phyloP scores from a whole-genome alignment of 306 rosid species.

The Casuarina cunninghamiana region DNA sequence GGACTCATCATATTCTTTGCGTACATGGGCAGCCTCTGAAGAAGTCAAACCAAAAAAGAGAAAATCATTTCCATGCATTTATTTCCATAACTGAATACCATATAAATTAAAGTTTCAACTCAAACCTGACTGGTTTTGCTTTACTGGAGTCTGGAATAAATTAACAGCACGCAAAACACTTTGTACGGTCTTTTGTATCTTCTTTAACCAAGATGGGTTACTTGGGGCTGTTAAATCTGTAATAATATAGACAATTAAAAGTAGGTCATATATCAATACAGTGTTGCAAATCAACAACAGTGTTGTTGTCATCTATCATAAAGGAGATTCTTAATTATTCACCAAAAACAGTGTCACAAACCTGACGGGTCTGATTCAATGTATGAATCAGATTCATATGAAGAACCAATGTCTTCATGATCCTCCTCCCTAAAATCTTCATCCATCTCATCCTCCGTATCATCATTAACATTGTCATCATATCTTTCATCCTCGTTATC shows the following conservation, averaged over 20 bases:
- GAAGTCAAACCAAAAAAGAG: conserved; percentile 34
- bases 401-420: conserved; percentile 57
- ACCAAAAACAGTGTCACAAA: conserved; percentile 35
- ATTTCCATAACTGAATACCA: conserved; percentile 7
- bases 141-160: conserved; percentile 86
- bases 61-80: conserved; percentile 18
- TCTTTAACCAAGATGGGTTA: conserved; percentile 84
- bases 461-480: conserved; percentile 48
- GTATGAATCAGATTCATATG: conserved; percentile 62
- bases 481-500: conserved; percentile 67
- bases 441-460: conserved; percentile 52
- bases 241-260: conserved; percentile 18
- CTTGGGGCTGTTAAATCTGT: conserved; percentile 54
- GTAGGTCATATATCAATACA: neutral
- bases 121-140: conserved; percentile 86
- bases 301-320: too few species aligned
- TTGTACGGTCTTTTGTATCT: conserved; percentile 69
- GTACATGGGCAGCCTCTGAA: conserved; percentile 83
- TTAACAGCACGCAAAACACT: conserved; percentile 68
- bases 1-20: conserved; percentile 90
- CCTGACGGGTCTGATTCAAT: conserved; percentile 68
- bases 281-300: neutral
- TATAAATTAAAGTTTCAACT: conserved; percentile 9
- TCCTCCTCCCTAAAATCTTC: conserved; percentile 57
- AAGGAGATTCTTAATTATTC: neutral